Conservation (phyloP, 163 green algal species). For the Scenedesmus sp. region DNA sequence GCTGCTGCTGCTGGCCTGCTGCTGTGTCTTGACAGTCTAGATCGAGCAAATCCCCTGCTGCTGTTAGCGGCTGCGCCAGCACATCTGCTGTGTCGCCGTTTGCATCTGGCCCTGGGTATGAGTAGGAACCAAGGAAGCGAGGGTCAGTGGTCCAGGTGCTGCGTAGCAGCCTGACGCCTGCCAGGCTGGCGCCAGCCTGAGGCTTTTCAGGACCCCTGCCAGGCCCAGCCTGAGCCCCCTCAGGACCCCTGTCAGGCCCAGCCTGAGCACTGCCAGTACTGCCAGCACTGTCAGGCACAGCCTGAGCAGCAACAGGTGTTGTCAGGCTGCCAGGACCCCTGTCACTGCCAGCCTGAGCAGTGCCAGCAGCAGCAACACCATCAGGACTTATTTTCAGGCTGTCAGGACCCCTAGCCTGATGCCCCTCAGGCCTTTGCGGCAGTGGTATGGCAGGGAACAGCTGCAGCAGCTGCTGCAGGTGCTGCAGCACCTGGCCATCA, state of each 20-base stretch:
- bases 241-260: not conserved
- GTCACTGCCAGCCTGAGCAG: no score
- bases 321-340: no score
- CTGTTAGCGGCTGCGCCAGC: slow-evolving; percentile 61
- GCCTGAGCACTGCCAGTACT: not conserved
- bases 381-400: no score
- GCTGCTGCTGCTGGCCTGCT: not conserved
- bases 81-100: slow-evolving; percentile 53
- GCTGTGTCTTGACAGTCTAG: not conserved
- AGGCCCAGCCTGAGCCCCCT: not conserved
- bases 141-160: slow-evolving; percentile 65
- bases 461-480: slow-evolving; percentile 53
- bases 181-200: not conserved
- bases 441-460: slow-evolving; percentile 56
- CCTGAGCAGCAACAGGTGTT: no score
- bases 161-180: slow-evolving; percentile 44
- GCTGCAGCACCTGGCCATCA: slow-evolving; percentile 57
- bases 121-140: slow-evolving; percentile 68
- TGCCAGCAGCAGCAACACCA: no score
- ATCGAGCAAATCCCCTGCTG: not conserved
- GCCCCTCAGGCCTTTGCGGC: slow-evolving; percentile 34
- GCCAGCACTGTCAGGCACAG: not conserved
- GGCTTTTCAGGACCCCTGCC: not conserved
- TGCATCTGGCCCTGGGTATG: slow-evolving; percentile 55
- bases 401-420: no score